These are phyloP conservation scores for Eimeria falciformis DNA, from an alignment of 169 alveolate species.

Conservation along the genomic window DNA sequence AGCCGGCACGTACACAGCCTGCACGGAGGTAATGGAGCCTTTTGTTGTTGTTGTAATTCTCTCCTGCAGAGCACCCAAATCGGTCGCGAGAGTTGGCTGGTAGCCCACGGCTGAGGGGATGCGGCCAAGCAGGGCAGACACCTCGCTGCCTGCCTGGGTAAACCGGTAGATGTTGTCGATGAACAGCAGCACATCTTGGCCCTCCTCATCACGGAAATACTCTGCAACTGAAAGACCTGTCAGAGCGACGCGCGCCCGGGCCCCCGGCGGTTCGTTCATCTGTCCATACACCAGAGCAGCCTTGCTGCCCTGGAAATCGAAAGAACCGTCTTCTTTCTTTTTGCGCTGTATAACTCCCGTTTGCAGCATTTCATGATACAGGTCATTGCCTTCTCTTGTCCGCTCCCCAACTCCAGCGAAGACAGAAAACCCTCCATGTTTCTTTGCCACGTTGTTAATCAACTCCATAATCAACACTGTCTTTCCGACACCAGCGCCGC, in stretches of 20 bases:
- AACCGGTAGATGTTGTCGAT: constrained; percentile 97
- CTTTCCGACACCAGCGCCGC: constrained; percentile 99
- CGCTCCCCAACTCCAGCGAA: constrained; percentile 99
- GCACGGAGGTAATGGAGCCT: constrained; percentile 98
- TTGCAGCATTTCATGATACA: constrained; percentile 96
- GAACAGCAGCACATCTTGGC: constrained; percentile 95
- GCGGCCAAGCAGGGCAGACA: constrained; percentile 97
- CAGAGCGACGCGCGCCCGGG: constrained; percentile 98
- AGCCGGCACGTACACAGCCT: constrained; percentile 99
- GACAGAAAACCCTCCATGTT: constrained; percentile 99
- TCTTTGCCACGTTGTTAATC: constrained; percentile 97
- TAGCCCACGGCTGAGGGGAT: constrained; percentile 99
- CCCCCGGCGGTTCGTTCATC: constrained; percentile 99
- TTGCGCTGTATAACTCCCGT: constrained; percentile 73
- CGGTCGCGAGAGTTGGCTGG: constrained; percentile 99
- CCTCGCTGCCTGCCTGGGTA: constrained; percentile 98
- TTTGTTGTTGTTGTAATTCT: constrained; percentile 97
- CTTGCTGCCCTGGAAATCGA: constrained; percentile 94
- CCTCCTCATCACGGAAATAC: constrained; percentile 98
- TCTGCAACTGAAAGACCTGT: constrained; percentile 99
- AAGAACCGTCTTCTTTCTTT: constrained; percentile 82
- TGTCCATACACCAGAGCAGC: constrained; percentile 99
- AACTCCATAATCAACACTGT: constrained; percentile 98
- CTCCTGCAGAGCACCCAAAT: constrained; percentile 97
- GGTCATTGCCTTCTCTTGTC: constrained; percentile 98